These are phyloP conservation scores for Mucor plumbeus DNA, from an alignment of 371 early-diverging fungal genomes.

Conservation along the genomic window DNA sequence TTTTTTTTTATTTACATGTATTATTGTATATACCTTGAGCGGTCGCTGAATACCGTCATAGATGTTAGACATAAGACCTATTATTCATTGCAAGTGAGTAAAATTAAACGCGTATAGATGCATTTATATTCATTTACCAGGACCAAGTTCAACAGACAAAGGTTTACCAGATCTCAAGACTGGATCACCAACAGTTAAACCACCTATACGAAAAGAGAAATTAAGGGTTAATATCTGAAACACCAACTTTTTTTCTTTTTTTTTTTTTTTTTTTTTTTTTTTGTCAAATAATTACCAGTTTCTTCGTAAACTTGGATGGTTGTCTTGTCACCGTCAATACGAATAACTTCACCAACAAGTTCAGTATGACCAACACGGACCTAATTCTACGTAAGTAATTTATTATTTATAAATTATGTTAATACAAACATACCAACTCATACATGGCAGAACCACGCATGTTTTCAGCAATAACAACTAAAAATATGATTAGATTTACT, in stretches of 20 bases:
- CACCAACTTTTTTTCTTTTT: not conserved
- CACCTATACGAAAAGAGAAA: slow-evolving; percentile 64
- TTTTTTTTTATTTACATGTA: slow-evolving; percentile 1
- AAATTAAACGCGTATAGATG: slow-evolving; percentile 11
- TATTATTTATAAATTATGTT: not conserved
- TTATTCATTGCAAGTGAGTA: not conserved
- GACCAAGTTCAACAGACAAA: slow-evolving; percentile 99
- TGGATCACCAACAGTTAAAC: slow-evolving; percentile 99
- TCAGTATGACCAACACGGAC: slow-evolving; percentile 98
- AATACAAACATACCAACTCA: slow-evolving; percentile 85
- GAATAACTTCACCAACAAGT: slow-evolving; percentile 99
- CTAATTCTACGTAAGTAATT: slow-evolving; percentile 42
- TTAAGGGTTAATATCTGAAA: slow-evolving; percentile 21
- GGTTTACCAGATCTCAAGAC: slow-evolving; percentile 98
- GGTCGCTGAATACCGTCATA: slow-evolving; percentile 99
- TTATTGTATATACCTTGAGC: slow-evolving; percentile 63
- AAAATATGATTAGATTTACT: not conserved
- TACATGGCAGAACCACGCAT: slow-evolving; percentile 99
- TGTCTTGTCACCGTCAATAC: slow-evolving; percentile 98
- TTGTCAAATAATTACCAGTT: slow-evolving; percentile 71
- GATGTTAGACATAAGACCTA: slow-evolving; percentile 96
- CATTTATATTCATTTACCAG: slow-evolving; percentile 67
- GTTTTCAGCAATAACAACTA: slow-evolving; percentile 97
- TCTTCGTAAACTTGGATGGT: slow-evolving; percentile 99
- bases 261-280: not conserved